phyloP scores from a whole-genome alignment of 192 early-diverging fungal species.

The Diversispora eburnea region DNA sequence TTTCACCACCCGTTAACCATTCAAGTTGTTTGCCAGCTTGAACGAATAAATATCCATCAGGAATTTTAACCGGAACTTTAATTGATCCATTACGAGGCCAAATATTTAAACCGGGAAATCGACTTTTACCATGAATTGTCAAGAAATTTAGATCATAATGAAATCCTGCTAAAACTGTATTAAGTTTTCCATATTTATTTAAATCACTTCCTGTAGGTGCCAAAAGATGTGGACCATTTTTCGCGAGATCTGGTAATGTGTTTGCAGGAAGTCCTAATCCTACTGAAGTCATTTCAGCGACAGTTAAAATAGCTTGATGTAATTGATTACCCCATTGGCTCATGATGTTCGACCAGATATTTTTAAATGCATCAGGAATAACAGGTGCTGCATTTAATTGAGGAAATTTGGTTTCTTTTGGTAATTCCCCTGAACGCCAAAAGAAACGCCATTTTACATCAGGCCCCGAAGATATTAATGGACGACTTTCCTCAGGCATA shows the following conservation, averaged over 20 bases:
- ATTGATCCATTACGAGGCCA: slow-evolving; percentile 57
- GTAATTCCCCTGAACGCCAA: slow-evolving; percentile 59
- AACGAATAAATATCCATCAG: slow-evolving; percentile 55
- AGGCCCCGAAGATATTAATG: slow-evolving; percentile 48
- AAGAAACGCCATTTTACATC: slow-evolving; percentile 78
- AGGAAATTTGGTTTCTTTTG: slow-evolving; percentile 54
- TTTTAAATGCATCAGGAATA: slow-evolving; percentile 61
- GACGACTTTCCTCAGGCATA: slow-evolving; percentile 52
- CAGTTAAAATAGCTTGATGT: slow-evolving; percentile 47
- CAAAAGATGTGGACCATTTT: slow-evolving; percentile 64
- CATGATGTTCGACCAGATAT: slow-evolving; percentile 58
- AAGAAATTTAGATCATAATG: slow-evolving; percentile 61
- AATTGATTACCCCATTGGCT: slow-evolving; percentile 61
- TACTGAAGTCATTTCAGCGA: slow-evolving; percentile 63
- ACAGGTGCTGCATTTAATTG: slow-evolving; percentile 62
- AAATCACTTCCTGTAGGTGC: slow-evolving; percentile 70
- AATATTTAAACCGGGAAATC: slow-evolving; percentile 71
- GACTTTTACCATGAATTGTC: slow-evolving; percentile 72
- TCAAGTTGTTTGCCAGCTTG: slow-evolving; percentile 66
- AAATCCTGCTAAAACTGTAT: slow-evolving; percentile 57
- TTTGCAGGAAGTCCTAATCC: slow-evolving; percentile 57
- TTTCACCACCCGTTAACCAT: slow-evolving; percentile 61
- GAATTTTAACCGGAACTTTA: slow-evolving; percentile 60
- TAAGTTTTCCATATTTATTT: slow-evolving; percentile 55
- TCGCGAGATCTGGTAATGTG: slow-evolving; percentile 53